Evolutionary conservation across 768 basidiomycete species (phyloP).

Genomic region (Mycena metata): DNA sequence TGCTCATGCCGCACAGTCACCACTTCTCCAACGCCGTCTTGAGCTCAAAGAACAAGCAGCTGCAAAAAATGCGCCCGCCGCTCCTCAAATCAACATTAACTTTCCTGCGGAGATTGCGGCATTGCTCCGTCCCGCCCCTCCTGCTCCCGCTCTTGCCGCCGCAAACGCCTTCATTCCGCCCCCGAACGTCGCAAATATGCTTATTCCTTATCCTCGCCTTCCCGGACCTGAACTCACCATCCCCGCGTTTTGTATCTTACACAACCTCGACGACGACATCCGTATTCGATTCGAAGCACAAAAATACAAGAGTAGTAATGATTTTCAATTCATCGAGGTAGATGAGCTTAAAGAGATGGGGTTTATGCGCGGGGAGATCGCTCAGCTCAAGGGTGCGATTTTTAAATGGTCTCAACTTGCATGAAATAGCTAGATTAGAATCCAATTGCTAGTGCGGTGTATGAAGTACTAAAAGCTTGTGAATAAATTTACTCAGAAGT

Average conservation of each 20-base stretch:
- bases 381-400: constrained; percentile 14
- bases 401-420: constrained; percentile 4
- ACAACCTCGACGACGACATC: constrained; percentile 27
- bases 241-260: constrained; percentile 11
- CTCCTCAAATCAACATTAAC: constrained; percentile 12
- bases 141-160: neutral
- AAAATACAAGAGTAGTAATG: constrained; percentile 32
- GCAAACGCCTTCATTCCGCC: neutral
- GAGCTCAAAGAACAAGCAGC: constrained; percentile 16
- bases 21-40: constrained; percentile 36
- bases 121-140: constrained; percentile 4
- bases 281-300: constrained; percentile 21
- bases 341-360: constrained; percentile 37
- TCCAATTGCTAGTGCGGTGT: too few relatives aligned
- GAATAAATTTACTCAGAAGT: too few relatives aligned
- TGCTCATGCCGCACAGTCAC: constrained; percentile 33
- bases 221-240: constrained; percentile 20
- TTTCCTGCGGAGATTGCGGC: constrained; percentile 6
- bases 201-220: constrained; percentile 7
- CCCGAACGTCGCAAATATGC: neutral
- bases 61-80: neutral
- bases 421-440: too few relatives aligned
- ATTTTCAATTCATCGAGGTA: constrained; percentile 34
- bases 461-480: too few relatives aligned
- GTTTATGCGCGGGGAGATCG: constrained; percentile 35